Conservation (phyloP, 2,329 filamentous ascomycete genomes). For the Dothideomycetes sp. region DNA sequence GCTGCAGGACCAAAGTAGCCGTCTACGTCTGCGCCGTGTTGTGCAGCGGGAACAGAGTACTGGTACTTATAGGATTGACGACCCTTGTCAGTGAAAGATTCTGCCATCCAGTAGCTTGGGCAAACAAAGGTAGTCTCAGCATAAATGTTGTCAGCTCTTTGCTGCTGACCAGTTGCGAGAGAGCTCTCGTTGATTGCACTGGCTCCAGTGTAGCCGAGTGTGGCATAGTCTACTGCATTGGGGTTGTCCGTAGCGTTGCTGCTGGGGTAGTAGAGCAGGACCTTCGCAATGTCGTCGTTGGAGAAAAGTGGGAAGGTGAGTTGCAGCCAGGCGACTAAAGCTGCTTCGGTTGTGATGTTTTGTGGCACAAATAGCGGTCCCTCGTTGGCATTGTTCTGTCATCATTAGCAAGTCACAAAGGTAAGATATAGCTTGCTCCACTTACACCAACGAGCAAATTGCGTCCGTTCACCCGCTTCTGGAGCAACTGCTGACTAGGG, state of each 20-base stretch:
- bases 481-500: conserved; percentile 26
- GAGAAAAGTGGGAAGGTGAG: conserved; percentile 28
- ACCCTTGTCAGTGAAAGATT: conserved; percentile 25
- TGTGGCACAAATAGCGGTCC: conserved; percentile 32
- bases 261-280: conserved; percentile 21
- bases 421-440: not conserved
- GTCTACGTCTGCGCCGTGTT: conserved; percentile 27
- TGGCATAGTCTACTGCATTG: conserved; percentile 16
- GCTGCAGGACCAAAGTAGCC: conserved; percentile 8
- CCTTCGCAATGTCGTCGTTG: conserved; percentile 23
- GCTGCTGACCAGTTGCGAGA: conserved; percentile 41
- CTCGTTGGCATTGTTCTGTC: conserved; percentile 38
- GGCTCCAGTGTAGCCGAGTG: conserved; percentile 18
- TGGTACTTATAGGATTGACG: conserved; percentile 34
- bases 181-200: conserved; percentile 41
- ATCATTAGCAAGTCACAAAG: not conserved
- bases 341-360: conserved; percentile 27
- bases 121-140: conserved; percentile 46
- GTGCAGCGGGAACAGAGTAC: conserved; percentile 31
- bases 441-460: conserved; percentile 22
- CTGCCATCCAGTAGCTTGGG: conserved; percentile 43
- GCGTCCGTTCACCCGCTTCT: conserved; percentile 27
- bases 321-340: conserved; percentile 29
- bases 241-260: conserved; percentile 15
- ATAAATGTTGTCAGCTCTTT: conserved; percentile 41